Percentiles rank a stretch among this genome's conserved stretches.
phyloP scores from a whole-genome alignment of 306 rosid species.

The Sechiopsis laciniata region DNA sequence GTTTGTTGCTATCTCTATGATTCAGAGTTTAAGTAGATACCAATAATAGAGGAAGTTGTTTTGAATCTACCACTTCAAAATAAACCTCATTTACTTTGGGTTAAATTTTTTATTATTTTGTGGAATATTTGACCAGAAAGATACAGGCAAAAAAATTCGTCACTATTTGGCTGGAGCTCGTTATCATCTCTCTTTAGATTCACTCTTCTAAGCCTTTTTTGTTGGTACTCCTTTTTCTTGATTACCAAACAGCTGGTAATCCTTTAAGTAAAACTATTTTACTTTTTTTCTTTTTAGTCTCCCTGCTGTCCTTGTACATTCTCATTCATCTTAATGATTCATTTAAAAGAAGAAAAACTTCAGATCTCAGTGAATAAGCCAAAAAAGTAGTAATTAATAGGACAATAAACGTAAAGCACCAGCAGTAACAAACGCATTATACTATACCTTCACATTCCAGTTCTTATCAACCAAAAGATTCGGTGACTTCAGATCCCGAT shows the following conservation, averaged over 20 bases:
- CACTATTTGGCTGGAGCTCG: not conserved
- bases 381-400: not conserved
- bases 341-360: not conserved
- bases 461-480: constrained; percentile 95
- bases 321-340: not conserved
- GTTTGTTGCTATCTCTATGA: not conserved
- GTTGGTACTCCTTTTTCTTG: not conserved
- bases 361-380: not conserved
- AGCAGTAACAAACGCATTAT: constrained; percentile 21
- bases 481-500: constrained; percentile 93
- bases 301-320: not conserved
- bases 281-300: not conserved
- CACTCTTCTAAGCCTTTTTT: not conserved
- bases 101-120: not conserved
- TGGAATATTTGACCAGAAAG: not conserved
- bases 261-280: not conserved
- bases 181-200: not conserved
- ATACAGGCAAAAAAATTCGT: not conserved
- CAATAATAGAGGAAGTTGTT: not conserved
- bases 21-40: not conserved
- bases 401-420: constrained; percentile 16
- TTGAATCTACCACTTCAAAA: not conserved
- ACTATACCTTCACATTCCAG: constrained; percentile 98
- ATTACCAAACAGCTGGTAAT: not conserved
- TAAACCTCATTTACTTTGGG: not conserved